Base-by-base conservation (phyloP, 1,284 basidiomycete genomes). In the Inonotus hispidus region DNA sequence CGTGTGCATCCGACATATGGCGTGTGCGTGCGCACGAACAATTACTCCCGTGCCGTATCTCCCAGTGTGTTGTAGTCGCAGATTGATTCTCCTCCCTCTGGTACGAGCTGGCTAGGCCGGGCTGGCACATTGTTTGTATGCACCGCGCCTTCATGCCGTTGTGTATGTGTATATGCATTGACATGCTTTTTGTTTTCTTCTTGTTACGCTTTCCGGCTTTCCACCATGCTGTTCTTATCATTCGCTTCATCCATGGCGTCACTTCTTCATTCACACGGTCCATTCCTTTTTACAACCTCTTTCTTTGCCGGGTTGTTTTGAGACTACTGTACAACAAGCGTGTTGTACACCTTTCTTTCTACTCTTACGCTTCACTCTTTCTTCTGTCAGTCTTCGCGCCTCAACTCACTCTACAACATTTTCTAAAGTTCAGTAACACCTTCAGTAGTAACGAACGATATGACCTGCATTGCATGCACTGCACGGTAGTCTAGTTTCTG, bases 41-140 rank as follows among this genome's bases (percentile, higher is more conserved):
- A 43, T 43, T 7, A n/a, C 16, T 43, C 52, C 32, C 49, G 25
- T 32, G 14, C 37, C 49, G 25, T n/a, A 35, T 49, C 56, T 58
- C 56, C 56, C 56, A 49, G 39, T 56, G 52, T 21, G 52, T 54
- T 46, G 39, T 10, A 60, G 58, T 60, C 16, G 52, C 14, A 59
- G 52, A 54, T 54, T 41, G 58, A 60, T 60, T 60, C 58, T 60
- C 58, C 58, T 59, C 53, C 46, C 19, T 62, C 55, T 53, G 60
- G 60, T 62, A 53, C 58, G 60, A 62, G 60, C 60, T 58, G 60
- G 60, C 57, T 52, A 54, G 35, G 50, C 55, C 46, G 60, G 60
- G 47, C 56, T 58, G 60, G 60, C 38, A 43, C 38, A 39, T 43
- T 37, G 25, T 43, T 45, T 37, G 37, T 43, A 23, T 52, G 58